A percentile compares a stretch with the other conserved stretches of the same genome.
Conservation (phyloP, 148 eudicot genomes). For the Fagopyrum esculentum region DNA sequence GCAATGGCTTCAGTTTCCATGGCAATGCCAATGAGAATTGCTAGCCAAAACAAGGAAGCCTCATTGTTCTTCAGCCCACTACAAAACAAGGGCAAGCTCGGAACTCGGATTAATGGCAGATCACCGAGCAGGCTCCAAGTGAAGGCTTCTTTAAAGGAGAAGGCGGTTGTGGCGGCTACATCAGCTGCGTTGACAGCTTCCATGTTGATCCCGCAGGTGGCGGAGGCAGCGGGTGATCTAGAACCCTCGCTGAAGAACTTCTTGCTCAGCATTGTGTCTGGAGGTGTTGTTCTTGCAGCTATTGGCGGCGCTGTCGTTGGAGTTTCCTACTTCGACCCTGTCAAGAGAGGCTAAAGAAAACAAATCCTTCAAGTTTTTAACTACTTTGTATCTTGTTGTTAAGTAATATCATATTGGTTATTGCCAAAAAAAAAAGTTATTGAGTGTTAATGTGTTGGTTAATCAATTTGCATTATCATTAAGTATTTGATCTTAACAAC, state of each 20-base stretch:
- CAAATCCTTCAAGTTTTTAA: not conserved
- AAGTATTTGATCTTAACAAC: too few relatives aligned
- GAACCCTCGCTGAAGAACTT: conserved; percentile 52
- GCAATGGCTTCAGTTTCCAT: conserved; percentile 45
- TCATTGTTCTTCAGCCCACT: conserved; percentile 42
- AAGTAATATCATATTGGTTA: not conserved
- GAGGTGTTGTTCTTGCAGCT: conserved; percentile 44
- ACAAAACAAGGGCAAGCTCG: conserved; percentile 4
- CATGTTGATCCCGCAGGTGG: conserved; percentile 50
- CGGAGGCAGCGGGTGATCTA: conserved; percentile 37
- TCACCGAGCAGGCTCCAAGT: conserved; percentile 17
- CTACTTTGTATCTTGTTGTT: not conserved
- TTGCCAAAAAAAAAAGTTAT: too few relatives aligned
- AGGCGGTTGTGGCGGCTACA: conserved; percentile 36
- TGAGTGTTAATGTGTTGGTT: not conserved
- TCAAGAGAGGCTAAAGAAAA: conserved; percentile 23
- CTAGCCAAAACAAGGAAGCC: conserved; percentile 20
- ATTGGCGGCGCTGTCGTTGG: conserved; percentile 46
- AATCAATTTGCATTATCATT: not conserved
- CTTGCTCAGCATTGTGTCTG: conserved; percentile 47
- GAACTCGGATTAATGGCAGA: conserved; percentile 15
- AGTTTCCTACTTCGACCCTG: conserved; percentile 63
- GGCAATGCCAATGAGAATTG: conserved; percentile 31
- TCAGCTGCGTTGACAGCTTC: conserved; percentile 39
- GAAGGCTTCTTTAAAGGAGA: conserved; percentile 43